These are phyloP conservation scores for Thielaviopsis populi DNA, from an alignment of 2,329 filamentous ascomycete species.

Conservation along the genomic window DNA sequence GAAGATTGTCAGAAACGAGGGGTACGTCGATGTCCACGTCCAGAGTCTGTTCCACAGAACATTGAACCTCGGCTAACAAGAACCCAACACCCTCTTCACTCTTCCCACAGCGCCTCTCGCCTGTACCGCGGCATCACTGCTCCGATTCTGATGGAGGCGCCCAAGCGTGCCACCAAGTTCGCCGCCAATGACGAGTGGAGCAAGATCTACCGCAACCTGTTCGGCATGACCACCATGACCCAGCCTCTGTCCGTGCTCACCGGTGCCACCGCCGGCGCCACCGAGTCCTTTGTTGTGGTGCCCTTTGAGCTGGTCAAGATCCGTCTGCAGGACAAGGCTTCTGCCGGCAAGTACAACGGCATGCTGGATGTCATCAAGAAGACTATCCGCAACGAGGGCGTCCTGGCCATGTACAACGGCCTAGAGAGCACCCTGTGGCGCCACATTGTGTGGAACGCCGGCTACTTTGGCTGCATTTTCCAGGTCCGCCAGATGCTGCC, in stretches of 20 bases:
- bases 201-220: constrained; percentile 75
- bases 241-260: constrained; percentile 86
- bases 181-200: constrained; percentile 98
- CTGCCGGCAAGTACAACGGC: constrained; percentile 73
- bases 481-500: constrained; percentile 81
- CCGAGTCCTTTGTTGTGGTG: constrained; percentile 91
- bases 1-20: constrained; percentile 93
- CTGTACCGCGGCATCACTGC: constrained; percentile 92
- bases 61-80: not conserved
- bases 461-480: constrained; percentile 98
- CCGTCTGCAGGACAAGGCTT: constrained; percentile 86
- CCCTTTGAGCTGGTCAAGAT: constrained; percentile 99
- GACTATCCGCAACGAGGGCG: constrained; percentile 70
- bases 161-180: constrained; percentile 93
- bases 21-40: constrained; percentile 39
- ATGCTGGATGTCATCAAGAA: constrained; percentile 67
- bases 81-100: not conserved
- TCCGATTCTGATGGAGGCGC: constrained; percentile 92
- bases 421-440: constrained; percentile 95
- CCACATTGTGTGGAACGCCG: constrained; percentile 77
- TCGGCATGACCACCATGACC: constrained; percentile 75
- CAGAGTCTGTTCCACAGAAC: not conserved
- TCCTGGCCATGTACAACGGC: constrained; percentile 86
- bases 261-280: constrained; percentile 85
- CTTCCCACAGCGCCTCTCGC: constrained; percentile 52